These are phyloP conservation scores for Alternaria triticina DNA, from an alignment of 2,329 filamentous ascomycete species.

Conservation along the genomic window DNA sequence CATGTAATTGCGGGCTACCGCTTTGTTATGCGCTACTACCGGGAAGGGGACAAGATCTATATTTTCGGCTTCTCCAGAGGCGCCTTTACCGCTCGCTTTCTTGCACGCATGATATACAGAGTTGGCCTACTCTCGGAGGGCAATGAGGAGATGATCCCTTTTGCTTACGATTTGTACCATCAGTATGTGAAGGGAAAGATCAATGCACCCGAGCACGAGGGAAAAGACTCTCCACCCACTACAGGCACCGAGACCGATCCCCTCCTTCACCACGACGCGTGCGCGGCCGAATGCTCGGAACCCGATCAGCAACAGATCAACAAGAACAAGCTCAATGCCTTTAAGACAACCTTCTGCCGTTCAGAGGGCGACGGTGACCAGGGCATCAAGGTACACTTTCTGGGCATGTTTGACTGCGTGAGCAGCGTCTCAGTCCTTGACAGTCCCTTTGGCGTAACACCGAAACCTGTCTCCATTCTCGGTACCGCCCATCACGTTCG, in stretches of 20 bases:
- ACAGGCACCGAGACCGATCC: slow-evolving; percentile 20
- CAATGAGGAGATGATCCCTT: slow-evolving; percentile 28
- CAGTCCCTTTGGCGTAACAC: slow-evolving; percentile 48
- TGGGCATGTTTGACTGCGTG: slow-evolving; percentile 54
- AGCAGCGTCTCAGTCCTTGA: slow-evolving; percentile 51
- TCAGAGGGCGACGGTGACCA: slow-evolving; percentile 14
- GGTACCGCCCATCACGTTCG: slow-evolving; percentile 46
- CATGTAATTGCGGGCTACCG: slow-evolving; percentile 36
- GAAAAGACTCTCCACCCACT: slow-evolving; percentile 27
- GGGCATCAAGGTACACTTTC: slow-evolving; percentile 51
- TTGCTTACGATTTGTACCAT: slow-evolving; percentile 24
- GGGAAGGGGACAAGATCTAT: slow-evolving; percentile 39
- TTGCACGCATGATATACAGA: slow-evolving; percentile 33
- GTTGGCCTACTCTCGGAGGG: slow-evolving; percentile 31
- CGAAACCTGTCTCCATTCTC: slow-evolving; percentile 37
- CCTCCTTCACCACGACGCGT: neutral
- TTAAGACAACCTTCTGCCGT: slow-evolving; percentile 54
- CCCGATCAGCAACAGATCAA: slow-evolving; percentile 13
- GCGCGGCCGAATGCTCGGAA: neutral
- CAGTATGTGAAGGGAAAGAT: slow-evolving; percentile 14
- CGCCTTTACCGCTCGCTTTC: slow-evolving; percentile 45
- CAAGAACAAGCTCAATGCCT: slow-evolving; percentile 45
- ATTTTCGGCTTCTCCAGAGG: slow-evolving; percentile 46
- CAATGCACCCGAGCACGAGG: slow-evolving; percentile 44
- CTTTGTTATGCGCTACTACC: slow-evolving; percentile 44